Evolutionary conservation across 2,329 filamentous ascomycete genomes (phyloP).

Genomic region (Rhynchosporium graminicola): DNA sequence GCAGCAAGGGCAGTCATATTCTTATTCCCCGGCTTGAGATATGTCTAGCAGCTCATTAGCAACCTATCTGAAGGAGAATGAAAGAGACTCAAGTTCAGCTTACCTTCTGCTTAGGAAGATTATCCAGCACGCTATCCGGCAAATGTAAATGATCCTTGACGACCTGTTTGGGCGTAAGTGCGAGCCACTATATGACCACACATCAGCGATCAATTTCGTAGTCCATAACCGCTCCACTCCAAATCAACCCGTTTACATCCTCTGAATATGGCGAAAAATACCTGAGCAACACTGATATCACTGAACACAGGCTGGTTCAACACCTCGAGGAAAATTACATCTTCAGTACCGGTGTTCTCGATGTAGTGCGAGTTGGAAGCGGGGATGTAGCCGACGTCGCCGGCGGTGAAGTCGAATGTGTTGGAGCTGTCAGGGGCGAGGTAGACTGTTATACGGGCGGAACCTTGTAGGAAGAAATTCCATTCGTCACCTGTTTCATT

Average conservation of each 20-base stretch:
- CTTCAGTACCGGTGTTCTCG: constrained; percentile 60
- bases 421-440: constrained; percentile 50
- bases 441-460: constrained; percentile 58
- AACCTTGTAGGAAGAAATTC: constrained; percentile 59
- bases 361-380: constrained; percentile 58
- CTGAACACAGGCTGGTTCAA: constrained; percentile 47
- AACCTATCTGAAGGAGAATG: background rate
- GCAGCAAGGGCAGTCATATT: constrained; percentile 32
- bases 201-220: too few species aligned
- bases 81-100: too few species aligned
- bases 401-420: constrained; percentile 41
- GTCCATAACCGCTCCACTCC: too few species aligned
- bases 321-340: constrained; percentile 61
- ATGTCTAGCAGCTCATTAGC: constrained; percentile 29
- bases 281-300: constrained; percentile 54
- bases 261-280: background rate
- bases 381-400: constrained; percentile 61
- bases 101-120: constrained; percentile 45
- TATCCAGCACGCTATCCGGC: constrained; percentile 42
- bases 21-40: constrained; percentile 46
- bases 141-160: constrained; percentile 40
- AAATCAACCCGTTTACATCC: too few species aligned
- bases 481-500: constrained; percentile 54
- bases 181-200: constrained; percentile 51
- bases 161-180: constrained; percentile 42